phyloP scores from a whole-genome alignment of 23 red algal species.

The Chondrus crispus region DNA sequence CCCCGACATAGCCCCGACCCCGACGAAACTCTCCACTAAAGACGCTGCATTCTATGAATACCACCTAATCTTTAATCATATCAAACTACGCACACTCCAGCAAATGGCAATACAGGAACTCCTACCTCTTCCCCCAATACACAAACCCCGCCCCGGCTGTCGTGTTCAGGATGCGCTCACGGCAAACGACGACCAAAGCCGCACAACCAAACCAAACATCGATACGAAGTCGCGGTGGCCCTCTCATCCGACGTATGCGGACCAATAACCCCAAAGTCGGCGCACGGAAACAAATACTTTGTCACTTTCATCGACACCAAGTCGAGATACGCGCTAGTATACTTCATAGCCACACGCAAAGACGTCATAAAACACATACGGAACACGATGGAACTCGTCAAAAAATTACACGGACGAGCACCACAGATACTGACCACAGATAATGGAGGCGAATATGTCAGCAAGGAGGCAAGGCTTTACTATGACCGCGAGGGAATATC shows the following conservation, averaged over 20 bases:
- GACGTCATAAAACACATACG: neutral
- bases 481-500: neutral
- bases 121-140: neutral
- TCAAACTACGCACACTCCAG: neutral
- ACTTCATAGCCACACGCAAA: neutral
- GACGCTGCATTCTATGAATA: no score
- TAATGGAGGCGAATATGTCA: neutral
- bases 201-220: neutral
- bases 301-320: neutral
- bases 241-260: neutral
- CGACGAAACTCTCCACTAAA: no score
- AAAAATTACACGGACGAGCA: neutral
- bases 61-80: neutral
- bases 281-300: neutral
- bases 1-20: no score
- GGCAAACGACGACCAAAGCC: neutral
- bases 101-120: neutral
- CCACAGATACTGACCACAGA: neutral
- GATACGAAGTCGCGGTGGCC: neutral
- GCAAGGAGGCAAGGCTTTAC: neutral
- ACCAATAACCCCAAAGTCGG: neutral
- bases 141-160: neutral
- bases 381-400: neutral
- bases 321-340: neutral
- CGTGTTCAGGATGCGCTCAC: neutral